Percentiles rank a stretch among this genome's conserved stretches.
Evolutionary conservation across 352 stramenopile species (phyloP).

Genomic region (Phytopythium vexans): DNA sequence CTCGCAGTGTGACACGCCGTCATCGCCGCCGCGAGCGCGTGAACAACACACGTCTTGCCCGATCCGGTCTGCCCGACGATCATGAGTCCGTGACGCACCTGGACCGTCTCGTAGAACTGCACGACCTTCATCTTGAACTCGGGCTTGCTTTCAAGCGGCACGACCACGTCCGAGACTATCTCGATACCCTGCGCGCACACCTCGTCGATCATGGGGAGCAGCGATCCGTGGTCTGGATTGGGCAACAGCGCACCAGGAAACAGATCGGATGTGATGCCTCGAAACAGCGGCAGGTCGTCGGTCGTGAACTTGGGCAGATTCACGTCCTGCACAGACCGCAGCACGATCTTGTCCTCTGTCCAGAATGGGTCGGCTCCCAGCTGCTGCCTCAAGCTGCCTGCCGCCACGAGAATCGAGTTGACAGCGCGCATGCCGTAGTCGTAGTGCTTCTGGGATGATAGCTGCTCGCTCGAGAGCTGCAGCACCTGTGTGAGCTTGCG

Average conservation of each 20-base stretch:
- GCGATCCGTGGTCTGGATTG: slow-evolving; percentile 76
- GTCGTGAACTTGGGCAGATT: slow-evolving; percentile 95
- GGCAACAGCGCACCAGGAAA: slow-evolving; percentile 89
- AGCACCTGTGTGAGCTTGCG: slow-evolving; percentile 93
- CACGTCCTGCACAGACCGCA: slow-evolving; percentile 92
- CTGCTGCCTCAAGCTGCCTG: slow-evolving; percentile 89
- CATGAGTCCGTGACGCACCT: slow-evolving; percentile 95
- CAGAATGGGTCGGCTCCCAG: slow-evolving; percentile 85
- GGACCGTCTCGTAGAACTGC: slow-evolving; percentile 94
- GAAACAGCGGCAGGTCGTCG: slow-evolving; percentile 92
- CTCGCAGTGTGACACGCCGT: slow-evolving; percentile 57
- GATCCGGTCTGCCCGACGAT: slow-evolving; percentile 92
- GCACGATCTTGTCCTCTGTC: slow-evolving; percentile 91
- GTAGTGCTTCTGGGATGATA: slow-evolving; percentile 94
- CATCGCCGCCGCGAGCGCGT: slow-evolving; percentile 76
- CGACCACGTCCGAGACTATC: slow-evolving; percentile 52
- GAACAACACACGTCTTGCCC: slow-evolving; percentile 92
- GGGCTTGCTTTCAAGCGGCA: slow-evolving; percentile 72
- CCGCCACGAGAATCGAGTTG: slow-evolving; percentile 93
- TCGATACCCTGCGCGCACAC: slow-evolving; percentile 66
- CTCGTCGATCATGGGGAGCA: slow-evolving; percentile 82
- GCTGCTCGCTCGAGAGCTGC: slow-evolving; percentile 91
- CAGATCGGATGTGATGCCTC: slow-evolving; percentile 92
- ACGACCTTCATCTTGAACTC: slow-evolving; percentile 90
- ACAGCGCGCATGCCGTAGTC: slow-evolving; percentile 96